Evolutionary conservation across 306 rosid genomes (phyloP), one percentile per base, ranked within the genome.

Genomic region (Rosa chinensis): DNA sequence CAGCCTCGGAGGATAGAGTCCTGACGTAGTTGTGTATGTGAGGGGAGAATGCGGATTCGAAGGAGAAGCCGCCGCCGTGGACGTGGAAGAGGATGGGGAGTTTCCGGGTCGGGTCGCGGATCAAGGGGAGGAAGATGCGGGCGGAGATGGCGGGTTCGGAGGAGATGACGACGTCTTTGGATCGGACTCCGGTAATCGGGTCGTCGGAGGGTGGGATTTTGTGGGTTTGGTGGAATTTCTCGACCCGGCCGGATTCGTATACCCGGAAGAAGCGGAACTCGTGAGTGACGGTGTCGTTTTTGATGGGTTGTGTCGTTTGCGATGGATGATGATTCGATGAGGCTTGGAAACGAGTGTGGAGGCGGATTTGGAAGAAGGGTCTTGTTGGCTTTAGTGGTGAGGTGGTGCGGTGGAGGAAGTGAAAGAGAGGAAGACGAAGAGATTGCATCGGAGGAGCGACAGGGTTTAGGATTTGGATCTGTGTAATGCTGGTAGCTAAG

Each of bases 21-120:
- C 50, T 44, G 40, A 82, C 82, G 42, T 55, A 56, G 53, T 32
- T 55, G 72, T 87, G 84, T 13, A 66, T 66, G 83, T 69, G 81
- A 3, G 78, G 42, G 52, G 18, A 23, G 77, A 85, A 87, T 4
- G 90, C 83, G 35, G 90, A 85, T 11, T 47, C 70, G 11, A 82
- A 28, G 67, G 85, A 82, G 75, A 87, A 87, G 4, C 72, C 88
- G 0, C 88, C 88, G 8, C 90, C 90, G 32, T 84, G 90, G 70
- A 87, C 20, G 88, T 82, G 82, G 25, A 77, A 40, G 16, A 82
- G 76, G 18, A 84, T 52, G 5, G 86, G 86, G 5, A 82, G 79
- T 32, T 42, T 18, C 50, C 4, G 59, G 59, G 35, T 75, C 47
- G 70, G 70, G 70, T 66, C 39, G 17, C 55, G 25, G 67, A 49